Conservation (phyloP, 2,329 filamentous ascomycete genomes). For the Mariannaea sp. region DNA sequence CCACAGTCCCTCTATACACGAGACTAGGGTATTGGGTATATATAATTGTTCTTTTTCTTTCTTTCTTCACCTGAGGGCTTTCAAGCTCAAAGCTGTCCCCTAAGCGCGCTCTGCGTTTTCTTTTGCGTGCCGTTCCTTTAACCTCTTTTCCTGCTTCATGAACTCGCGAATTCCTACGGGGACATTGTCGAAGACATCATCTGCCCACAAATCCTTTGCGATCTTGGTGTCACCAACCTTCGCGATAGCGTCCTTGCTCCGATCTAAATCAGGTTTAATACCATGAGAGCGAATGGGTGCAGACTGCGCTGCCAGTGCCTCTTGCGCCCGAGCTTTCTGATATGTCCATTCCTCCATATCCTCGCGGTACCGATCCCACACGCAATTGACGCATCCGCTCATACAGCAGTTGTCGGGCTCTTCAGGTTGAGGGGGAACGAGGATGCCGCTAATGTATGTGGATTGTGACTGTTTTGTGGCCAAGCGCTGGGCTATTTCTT, state of each 20-base stretch:
- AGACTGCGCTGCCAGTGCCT: slow-evolving; percentile 47
- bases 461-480: slow-evolving; percentile 63
- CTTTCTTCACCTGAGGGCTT: too few relatives aligned
- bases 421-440: slow-evolving; percentile 79
- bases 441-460: slow-evolving; percentile 73
- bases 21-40: too few relatives aligned
- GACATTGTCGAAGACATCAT: slow-evolving; percentile 76
- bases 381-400: slow-evolving; percentile 97
- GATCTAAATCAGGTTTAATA: slow-evolving; percentile 73
- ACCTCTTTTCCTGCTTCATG: slow-evolving; percentile 92
- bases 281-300: slow-evolving; percentile 80
- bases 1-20: slow-evolving; percentile 9
- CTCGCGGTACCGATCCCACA: slow-evolving; percentile 90
- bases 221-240: slow-evolving; percentile 44
- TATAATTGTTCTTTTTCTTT: too few relatives aligned
- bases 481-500: slow-evolving; percentile 66
- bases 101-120: too few relatives aligned
- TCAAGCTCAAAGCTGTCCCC: too few relatives aligned
- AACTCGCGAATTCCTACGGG: slow-evolving; percentile 95
- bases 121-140: slow-evolving; percentile 84
- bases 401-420: slow-evolving; percentile 99
- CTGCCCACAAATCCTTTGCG: slow-evolving; percentile 61
- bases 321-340: slow-evolving; percentile 66
- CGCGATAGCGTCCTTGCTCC: slow-evolving; percentile 47
- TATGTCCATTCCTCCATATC: slow-evolving; percentile 89